phyloP scores from a whole-genome alignment of 2,329 filamentous ascomycete genomes.

The Arthrobotrys iridis region DNA sequence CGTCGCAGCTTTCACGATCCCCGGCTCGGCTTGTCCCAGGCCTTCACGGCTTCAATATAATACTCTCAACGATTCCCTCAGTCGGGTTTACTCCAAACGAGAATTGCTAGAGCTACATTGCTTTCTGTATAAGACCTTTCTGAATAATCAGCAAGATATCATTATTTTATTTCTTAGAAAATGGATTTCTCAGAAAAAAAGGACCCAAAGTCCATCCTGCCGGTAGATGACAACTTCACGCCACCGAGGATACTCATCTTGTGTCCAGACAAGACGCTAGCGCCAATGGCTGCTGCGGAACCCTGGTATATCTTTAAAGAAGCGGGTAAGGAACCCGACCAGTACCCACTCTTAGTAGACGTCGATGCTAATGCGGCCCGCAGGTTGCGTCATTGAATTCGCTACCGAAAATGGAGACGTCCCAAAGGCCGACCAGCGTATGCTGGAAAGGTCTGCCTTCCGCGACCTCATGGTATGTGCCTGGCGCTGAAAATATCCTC shows the following conservation, averaged over 20 bases:
- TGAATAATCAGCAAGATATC: background rate
- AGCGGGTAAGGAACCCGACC: constrained; percentile 29
- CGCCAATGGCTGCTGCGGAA: constrained; percentile 39
- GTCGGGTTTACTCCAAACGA: background rate
- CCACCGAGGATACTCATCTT: constrained; percentile 50
- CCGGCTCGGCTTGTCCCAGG: constrained; percentile 3
- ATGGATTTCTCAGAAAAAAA: constrained; percentile 25
- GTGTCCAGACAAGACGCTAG: constrained; percentile 52
- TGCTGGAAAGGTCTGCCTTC: constrained; percentile 49
- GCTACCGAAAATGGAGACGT: constrained; percentile 56
- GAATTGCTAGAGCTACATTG: too few species aligned
- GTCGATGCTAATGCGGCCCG: background rate
- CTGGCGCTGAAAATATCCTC: background rate
- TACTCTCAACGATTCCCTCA: constrained; percentile 4
- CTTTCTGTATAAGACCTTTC: background rate
- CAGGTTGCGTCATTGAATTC: constrained; percentile 56
- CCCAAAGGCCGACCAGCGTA: constrained; percentile 54
- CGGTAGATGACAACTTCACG: constrained; percentile 44
- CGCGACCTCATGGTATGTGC: constrained; percentile 41
- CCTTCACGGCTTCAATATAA: constrained; percentile 1
- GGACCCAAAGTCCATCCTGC: constrained; percentile 42
- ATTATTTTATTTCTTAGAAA: constrained; percentile 6
- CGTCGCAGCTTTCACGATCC: constrained; percentile 26
- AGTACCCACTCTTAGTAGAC: constrained; percentile 6
- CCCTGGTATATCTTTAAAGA: constrained; percentile 46